phyloP scores from a whole-genome alignment of 805 yeast genomes.

The Ogataea glucozyma region DNA sequence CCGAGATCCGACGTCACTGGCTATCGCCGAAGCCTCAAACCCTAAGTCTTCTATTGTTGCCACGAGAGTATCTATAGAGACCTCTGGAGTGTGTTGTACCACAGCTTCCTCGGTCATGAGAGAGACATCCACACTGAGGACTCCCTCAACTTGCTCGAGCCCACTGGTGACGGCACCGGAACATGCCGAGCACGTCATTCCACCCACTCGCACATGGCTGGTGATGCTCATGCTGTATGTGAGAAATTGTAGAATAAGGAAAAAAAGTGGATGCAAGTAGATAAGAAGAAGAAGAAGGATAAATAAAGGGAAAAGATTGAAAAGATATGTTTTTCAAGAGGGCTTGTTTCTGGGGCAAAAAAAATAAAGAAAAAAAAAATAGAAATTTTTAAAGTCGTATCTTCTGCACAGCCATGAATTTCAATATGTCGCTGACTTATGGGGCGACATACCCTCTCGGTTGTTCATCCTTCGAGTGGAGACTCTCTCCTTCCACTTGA shows the following conservation, averaged over 20 bases:
- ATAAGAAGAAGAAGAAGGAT: background rate
- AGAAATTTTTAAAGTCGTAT: too few species aligned
- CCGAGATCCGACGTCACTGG: too few species aligned
- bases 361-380: too few species aligned
- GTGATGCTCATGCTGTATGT: constrained; percentile 9
- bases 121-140: constrained; percentile 56
- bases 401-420: too few species aligned
- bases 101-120: constrained; percentile 73
- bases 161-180: constrained; percentile 57
- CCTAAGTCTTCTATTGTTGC: constrained; percentile 76
- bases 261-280: background rate
- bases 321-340: too few species aligned
- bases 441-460: too few species aligned
- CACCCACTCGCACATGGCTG: constrained; percentile 43
- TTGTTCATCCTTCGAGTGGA: too few species aligned
- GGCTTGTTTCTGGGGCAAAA: too few species aligned
- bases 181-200: constrained; percentile 95
- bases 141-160: constrained; percentile 24
- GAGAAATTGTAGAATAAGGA: constrained; percentile 1
- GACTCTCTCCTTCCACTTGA: too few species aligned
- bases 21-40: constrained; percentile 43
- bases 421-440: too few species aligned
- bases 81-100: constrained; percentile 46
- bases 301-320: too few species aligned
- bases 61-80: constrained; percentile 38